A percentile compares a stretch with the other conserved stretches of the same genome.
Evolutionary conservation across 768 basidiomycete species (phyloP).

Genomic region (Mycena pura): DNA sequence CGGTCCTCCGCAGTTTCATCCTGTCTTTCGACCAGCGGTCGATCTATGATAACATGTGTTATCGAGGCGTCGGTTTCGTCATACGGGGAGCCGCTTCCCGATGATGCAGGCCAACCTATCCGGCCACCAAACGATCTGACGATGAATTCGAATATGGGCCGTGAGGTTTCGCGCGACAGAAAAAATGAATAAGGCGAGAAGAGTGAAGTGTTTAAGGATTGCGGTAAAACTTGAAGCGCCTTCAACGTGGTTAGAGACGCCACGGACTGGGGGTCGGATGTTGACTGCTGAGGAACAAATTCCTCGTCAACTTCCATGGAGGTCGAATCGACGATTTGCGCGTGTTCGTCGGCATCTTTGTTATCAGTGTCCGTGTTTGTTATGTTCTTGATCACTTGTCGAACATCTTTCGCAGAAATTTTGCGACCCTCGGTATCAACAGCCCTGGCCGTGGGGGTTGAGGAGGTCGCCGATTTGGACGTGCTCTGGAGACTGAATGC

Average conservation of each 20-base stretch:
- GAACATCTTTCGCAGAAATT: constrained; percentile 59
- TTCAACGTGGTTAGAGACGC: constrained; percentile 72
- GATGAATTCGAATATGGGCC: constrained; percentile 93
- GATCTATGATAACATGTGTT: constrained; percentile 95
- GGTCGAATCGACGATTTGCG: constrained; percentile 42
- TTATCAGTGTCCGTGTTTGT: constrained; percentile 31
- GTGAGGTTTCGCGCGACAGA: constrained; percentile 91
- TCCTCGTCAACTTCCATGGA: constrained; percentile 61
- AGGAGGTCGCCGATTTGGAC: constrained; percentile 34
- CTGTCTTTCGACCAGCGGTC: constrained; percentile 63
- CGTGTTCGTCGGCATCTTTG: constrained; percentile 45
- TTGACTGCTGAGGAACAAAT: constrained; percentile 68
- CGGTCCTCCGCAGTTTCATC: constrained; percentile 64
- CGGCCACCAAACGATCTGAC: constrained; percentile 91
- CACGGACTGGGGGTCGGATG: constrained; percentile 50
- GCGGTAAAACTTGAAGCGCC: constrained; percentile 65
- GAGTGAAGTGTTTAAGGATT: constrained; percentile 62
- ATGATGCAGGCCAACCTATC: constrained; percentile 87
- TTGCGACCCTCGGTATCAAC: constrained; percentile 52
- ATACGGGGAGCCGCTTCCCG: constrained; percentile 82
- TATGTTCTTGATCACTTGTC: constrained; percentile 68
- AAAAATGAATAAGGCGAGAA: constrained; percentile 91
- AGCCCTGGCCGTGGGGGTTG: constrained; percentile 55
- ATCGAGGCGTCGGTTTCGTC: constrained; percentile 82
- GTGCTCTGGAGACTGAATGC: constrained; percentile 78